Base-by-base conservation (phyloP, 2,329 filamentous ascomycete genomes). In the Ustilaginoidea virens region DNA sequence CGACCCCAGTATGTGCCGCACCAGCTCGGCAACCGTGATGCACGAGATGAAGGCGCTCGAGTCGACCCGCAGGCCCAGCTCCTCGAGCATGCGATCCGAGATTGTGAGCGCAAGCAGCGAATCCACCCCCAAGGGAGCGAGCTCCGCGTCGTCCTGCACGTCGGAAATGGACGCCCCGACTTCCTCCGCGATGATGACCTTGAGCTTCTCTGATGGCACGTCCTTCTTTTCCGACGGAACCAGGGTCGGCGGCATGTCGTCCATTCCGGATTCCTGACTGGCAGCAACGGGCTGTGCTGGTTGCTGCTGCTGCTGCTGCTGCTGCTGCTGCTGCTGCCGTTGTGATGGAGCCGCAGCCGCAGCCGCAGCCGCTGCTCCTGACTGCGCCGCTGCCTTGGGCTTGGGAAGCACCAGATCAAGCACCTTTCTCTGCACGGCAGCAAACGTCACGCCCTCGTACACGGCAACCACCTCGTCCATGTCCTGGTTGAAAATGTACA, bases 341-440 rank as follows among this genome's bases (percentile, higher is more conserved):
- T 24, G 8, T 10, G 22, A 9, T 11, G 22, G 4, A 9, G 7
- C 8, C 14, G 22, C 22, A 5, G 7, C n/a, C 11, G 27, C 17
- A 7, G 13, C 14, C 9, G n/a, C n/a, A n/a, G n/a, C n/a, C n/a
- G n/a, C n/a, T n/a, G n/a, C n/a, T n/a, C n/a, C n/a, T n/a, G n/a
- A n/a, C n/a, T n/a, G n/a, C 7, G 7, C n/a, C 11, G 27, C 17
- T 9, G 13, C 14, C 9, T 10, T 22, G 2, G 12, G 5, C 10
- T 8, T 24, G 6, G 75, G 74, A 35, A 80, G 53, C 45, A 80
- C 64, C 41, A 71, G 63, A 55, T 79, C 75, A 36, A 80, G 57
- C 14, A 74, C 59, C 42, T 67, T 68, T 42, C 74, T 72, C 23
- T 73, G 72, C 29, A 78, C 73, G 41, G 18, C 68, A 61, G 48